These are phyloP conservation scores for Gossypium bickii DNA, from an alignment of 345 rosid genomes.

Conservation along the genomic window DNA sequence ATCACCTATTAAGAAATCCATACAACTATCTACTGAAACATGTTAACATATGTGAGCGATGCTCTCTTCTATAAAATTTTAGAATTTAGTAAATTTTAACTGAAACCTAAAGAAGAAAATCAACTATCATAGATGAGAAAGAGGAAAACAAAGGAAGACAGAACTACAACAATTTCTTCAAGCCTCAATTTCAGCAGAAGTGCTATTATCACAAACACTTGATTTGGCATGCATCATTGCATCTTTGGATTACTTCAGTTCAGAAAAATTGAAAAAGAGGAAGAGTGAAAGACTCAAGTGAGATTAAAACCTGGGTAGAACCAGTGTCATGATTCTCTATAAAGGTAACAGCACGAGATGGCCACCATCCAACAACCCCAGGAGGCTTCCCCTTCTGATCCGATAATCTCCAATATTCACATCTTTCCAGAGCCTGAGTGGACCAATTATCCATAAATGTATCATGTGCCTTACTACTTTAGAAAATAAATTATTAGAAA, in stretches of 20 bases:
- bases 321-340: constrained; percentile 98
- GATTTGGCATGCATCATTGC: neutral
- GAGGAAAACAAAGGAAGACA: neutral
- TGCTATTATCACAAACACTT: neutral
- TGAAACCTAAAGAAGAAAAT: constrained; percentile 1
- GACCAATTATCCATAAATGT: neutral
- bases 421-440: constrained; percentile 69
- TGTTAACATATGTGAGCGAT: neutral
- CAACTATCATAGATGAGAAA: neutral
- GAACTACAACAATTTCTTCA: neutral
- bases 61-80: neutral
- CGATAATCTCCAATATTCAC: constrained; percentile 93
- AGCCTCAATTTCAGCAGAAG: neutral
- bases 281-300: neutral
- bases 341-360: constrained; percentile 97
- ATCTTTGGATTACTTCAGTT: neutral
- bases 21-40: neutral
- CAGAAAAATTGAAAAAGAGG: constrained; percentile 2
- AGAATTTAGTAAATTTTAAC: neutral
- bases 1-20: neutral
- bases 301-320: constrained; percentile 74
- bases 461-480: neutral
- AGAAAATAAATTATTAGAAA: neutral
- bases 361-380: constrained; percentile 99
- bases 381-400: constrained; percentile 90